Evolutionary conservation across 2,329 filamentous ascomycete genomes (phyloP).

Genomic region (Hypomyces perniciosus): DNA sequence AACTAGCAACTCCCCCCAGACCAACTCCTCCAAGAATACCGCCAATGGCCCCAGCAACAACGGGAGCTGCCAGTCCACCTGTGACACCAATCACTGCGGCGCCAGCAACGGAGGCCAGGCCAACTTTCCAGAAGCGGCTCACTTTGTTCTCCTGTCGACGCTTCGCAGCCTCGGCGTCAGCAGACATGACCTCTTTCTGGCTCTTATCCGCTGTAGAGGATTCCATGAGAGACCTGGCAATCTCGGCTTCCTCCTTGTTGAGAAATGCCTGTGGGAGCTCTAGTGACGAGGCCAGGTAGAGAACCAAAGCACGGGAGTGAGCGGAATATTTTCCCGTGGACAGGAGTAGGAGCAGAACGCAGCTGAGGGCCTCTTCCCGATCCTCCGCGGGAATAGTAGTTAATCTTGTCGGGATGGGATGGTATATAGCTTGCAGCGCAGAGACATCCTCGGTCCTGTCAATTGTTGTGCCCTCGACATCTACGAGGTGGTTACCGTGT

Average conservation of each 20-base stretch:
- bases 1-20: constrained; percentile 77
- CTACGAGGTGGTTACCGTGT: constrained; percentile 35
- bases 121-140: constrained; percentile 80
- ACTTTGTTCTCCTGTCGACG: constrained; percentile 64
- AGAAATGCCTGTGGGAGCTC: constrained; percentile 56
- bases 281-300: constrained; percentile 63
- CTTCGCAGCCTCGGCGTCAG: constrained; percentile 69
- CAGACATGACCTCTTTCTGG: constrained; percentile 52
- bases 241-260: constrained; percentile 64
- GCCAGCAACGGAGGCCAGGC: constrained; percentile 79
- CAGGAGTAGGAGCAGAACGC: constrained; percentile 63
- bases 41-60: constrained; percentile 80
- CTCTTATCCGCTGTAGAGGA: constrained; percentile 45
- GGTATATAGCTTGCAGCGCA: constrained; percentile 46
- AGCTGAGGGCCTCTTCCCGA: constrained; percentile 59
- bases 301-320: constrained; percentile 62
- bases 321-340: constrained; percentile 70
- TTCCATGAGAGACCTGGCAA: constrained; percentile 68
- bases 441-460: constrained; percentile 35
- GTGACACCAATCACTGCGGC: constrained; percentile 88
- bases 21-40: constrained; percentile 81
- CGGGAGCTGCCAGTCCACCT: constrained; percentile 80
- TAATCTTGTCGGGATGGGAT: constrained; percentile 48
- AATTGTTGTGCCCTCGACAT: constrained; percentile 30
- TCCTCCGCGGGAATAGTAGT: constrained; percentile 52